Conservation (phyloP, 306 rosid species). For the Glycine latifolia region DNA sequence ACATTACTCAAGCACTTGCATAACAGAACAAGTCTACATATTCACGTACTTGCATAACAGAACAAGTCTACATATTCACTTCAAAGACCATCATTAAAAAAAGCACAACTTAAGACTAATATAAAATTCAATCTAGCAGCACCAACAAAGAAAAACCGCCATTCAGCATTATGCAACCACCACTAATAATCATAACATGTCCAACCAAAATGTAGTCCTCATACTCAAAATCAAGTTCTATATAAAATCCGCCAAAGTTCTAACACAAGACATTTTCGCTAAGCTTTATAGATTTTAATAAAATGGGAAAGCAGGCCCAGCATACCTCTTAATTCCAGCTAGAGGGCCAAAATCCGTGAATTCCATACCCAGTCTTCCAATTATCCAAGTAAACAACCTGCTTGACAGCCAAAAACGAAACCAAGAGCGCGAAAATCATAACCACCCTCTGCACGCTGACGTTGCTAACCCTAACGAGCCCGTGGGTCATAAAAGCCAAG, state of each 20-base stretch:
- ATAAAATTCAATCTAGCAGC: constrained; percentile 16
- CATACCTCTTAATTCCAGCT: constrained; percentile 68
- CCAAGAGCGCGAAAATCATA: constrained; percentile 69
- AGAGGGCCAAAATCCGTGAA: constrained; percentile 96
- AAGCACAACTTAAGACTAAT: neutral
- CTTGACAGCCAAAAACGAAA: constrained; percentile 90
- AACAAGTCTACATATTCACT: constrained; percentile 4
- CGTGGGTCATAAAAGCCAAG: constrained; percentile 74
- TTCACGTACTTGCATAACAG: too few species aligned
- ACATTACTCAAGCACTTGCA: neutral
- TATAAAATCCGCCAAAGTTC: constrained; percentile 43
- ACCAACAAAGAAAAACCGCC: constrained; percentile 16
- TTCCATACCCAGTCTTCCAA: constrained; percentile 97
- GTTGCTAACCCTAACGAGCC: constrained; percentile 71
- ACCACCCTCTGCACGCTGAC: constrained; percentile 63
- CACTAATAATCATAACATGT: neutral
- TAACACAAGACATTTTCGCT: constrained; percentile 39
- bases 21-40: neutral
- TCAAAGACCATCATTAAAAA: neutral
- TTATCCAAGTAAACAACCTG: constrained; percentile 89
- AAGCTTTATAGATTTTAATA: neutral
- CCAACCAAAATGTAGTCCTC: constrained; percentile 34
- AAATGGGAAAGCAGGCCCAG: too few species aligned
- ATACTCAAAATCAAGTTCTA: constrained; percentile 31
- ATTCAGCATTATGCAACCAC: constrained; percentile 7